Conservation (phyloP, 352 stramenopile genomes). For the Globisporangium sylvaticum region DNA sequence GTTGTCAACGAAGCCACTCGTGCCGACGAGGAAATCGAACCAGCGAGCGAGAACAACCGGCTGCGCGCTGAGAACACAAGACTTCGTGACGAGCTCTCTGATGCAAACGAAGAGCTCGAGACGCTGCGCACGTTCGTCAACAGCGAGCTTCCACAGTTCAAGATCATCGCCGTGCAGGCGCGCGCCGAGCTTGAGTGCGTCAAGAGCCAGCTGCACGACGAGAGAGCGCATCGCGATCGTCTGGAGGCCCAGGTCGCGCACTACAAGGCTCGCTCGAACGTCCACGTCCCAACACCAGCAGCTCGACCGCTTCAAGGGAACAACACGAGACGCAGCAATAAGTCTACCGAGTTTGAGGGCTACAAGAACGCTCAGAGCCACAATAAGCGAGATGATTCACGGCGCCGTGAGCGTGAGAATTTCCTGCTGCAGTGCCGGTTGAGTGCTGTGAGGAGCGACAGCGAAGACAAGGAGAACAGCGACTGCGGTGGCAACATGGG, state of each 20-base stretch:
- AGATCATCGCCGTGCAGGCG: constrained; percentile 34
- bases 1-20: not conserved
- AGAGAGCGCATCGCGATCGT: constrained; percentile 26
- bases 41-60: constrained; percentile 15
- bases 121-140: constrained; percentile 14
- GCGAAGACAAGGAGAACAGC: not conserved
- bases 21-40: not conserved
- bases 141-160: constrained; percentile 25
- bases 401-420: not conserved
- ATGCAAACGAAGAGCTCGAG: constrained; percentile 13
- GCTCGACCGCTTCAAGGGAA: not conserved
- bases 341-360: not conserved
- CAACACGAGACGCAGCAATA: not conserved
- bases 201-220: constrained; percentile 34
- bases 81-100: constrained; percentile 23
- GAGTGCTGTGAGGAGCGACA: not conserved
- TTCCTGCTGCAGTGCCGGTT: constrained; percentile 8
- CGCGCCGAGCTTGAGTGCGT: constrained; percentile 33
- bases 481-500: not conserved
- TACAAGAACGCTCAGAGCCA: not conserved
- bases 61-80: constrained; percentile 37
- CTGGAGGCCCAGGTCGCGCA: constrained; percentile 26
- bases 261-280: constrained; percentile 18
- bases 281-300: not conserved
- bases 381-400: not conserved